These are phyloP conservation scores for Sporothrix euskadiensis DNA, from an alignment of 2,329 filamentous ascomycete species.

Conservation along the genomic window DNA sequence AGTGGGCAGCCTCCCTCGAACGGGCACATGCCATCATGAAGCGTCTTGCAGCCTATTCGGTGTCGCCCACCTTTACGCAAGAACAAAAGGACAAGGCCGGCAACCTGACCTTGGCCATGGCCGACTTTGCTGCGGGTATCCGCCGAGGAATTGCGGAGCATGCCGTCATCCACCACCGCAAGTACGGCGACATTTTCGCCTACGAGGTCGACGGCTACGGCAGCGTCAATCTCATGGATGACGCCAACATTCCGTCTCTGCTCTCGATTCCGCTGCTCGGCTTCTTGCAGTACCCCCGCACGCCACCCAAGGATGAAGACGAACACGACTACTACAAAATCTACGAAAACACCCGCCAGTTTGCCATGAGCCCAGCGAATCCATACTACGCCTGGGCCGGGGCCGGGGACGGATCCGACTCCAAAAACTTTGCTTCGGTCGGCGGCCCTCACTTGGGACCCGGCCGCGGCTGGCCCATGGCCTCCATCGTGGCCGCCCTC, in stretches of 20 bases:
- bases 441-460: constrained; percentile 59
- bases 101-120: constrained; percentile 58
- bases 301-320: neutral
- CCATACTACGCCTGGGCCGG: constrained; percentile 71
- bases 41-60: constrained; percentile 39
- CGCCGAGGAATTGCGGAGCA: constrained; percentile 22
- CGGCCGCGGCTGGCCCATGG: constrained; percentile 85
- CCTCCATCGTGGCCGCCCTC: constrained; percentile 73
- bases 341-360: constrained; percentile 68
- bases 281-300: constrained; percentile 43
- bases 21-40: constrained; percentile 50
- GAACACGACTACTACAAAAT: constrained; percentile 56
- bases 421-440: constrained; percentile 36
- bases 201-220: constrained; percentile 74
- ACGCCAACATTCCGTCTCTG: constrained; percentile 65
- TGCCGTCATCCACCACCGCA: constrained; percentile 42
- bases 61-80: neutral
- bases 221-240: constrained; percentile 61
- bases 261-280: constrained; percentile 63
- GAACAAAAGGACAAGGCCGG: constrained; percentile 35
- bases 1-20: constrained; percentile 66
- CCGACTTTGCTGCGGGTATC: constrained; percentile 55
- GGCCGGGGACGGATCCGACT: neutral
- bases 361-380: constrained; percentile 57
- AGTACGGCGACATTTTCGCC: constrained; percentile 61